phyloP scores from a whole-genome alignment of 345 rosid genomes.

The Limnanthes douglasii region DNA sequence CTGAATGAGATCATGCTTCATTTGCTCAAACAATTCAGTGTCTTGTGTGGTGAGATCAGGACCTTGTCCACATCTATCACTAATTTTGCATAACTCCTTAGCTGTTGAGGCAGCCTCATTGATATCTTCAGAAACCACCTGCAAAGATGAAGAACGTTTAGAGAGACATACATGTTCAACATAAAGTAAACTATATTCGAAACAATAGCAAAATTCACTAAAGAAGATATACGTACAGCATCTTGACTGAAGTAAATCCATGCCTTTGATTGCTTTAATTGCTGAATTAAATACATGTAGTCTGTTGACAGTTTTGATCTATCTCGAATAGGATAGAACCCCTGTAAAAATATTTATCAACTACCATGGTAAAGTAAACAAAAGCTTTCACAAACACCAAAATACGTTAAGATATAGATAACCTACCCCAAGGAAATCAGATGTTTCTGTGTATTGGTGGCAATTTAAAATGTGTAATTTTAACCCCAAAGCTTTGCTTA shows the following conservation, averaged over 20 bases:
- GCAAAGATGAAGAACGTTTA: too few species aligned
- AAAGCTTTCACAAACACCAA: background rate
- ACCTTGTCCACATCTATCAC: slow-evolving; percentile 23
- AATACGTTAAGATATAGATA: slow-evolving; percentile 8
- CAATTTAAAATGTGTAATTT: slow-evolving; percentile 80
- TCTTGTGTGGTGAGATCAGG: slow-evolving; percentile 21
- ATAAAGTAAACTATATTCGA: slow-evolving; percentile 1
- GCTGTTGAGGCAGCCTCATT: slow-evolving; percentile 40
- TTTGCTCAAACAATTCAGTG: slow-evolving; percentile 35
- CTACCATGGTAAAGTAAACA: slow-evolving; percentile 4
- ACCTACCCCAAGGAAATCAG: slow-evolving; percentile 92
- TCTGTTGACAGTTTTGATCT: slow-evolving; percentile 55
- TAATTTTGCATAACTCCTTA: slow-evolving; percentile 19
- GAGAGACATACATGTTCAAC: slow-evolving; percentile 1
- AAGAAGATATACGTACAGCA: slow-evolving; percentile 24
- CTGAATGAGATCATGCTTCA: slow-evolving; percentile 32
- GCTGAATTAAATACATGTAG: slow-evolving; percentile 32
- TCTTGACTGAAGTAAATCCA: slow-evolving; percentile 14
- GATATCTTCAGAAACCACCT: slow-evolving; percentile 58
- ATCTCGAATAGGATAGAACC: slow-evolving; percentile 81
- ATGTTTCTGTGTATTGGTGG: slow-evolving; percentile 89
- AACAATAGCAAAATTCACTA: too few species aligned
- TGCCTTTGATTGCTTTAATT: slow-evolving; percentile 40
- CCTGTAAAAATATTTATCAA: slow-evolving; percentile 34
- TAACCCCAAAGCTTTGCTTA: slow-evolving; percentile 35